Conservation (phyloP, 2,329 filamentous ascomycete genomes). For the Botrytis byssoidea region DNA sequence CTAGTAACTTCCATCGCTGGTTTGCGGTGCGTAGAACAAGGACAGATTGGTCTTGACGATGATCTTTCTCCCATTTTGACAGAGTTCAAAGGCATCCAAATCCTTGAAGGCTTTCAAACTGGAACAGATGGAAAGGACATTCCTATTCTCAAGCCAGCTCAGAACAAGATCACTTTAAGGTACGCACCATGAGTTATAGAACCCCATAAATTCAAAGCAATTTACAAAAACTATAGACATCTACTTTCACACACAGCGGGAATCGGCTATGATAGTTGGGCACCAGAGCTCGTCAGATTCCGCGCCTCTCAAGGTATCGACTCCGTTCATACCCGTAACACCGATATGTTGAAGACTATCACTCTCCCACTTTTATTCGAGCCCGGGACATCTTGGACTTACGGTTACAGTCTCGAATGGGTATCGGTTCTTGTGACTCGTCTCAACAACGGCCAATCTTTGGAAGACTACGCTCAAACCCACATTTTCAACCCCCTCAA, state of each 20-base stretch:
- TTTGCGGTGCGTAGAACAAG: constrained; percentile 57
- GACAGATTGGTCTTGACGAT: constrained; percentile 49
- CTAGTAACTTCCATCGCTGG: constrained; percentile 50
- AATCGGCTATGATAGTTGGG: constrained; percentile 26
- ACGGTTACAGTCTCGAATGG: constrained; percentile 54
- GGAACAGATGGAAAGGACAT: constrained; percentile 18
- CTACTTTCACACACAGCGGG: constrained; percentile 33
- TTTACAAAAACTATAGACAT: constrained; percentile 24
- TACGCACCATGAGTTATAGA: neutral
- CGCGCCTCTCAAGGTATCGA: neutral
- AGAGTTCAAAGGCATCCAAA: constrained; percentile 32
- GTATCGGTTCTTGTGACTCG: constrained; percentile 50
- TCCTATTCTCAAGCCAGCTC: constrained; percentile 26
- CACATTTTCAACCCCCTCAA: constrained; percentile 24
- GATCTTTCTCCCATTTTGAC: constrained; percentile 31
- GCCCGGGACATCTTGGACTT: constrained; percentile 60
- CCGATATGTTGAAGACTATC: neutral
- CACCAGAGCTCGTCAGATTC: neutral
- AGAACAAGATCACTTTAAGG: constrained; percentile 35
- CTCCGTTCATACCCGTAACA: neutral
- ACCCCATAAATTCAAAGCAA: neutral
- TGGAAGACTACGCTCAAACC: constrained; percentile 21
- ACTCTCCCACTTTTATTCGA: constrained; percentile 56
- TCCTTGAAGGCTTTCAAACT: constrained; percentile 32
- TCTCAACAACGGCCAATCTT: constrained; percentile 8